A percentile compares a stretch with the other conserved stretches of the same genome.
These are phyloP conservation scores for Amaranthus tricolor DNA, from an alignment of 179 eudicot species.

Conservation along the genomic window DNA sequence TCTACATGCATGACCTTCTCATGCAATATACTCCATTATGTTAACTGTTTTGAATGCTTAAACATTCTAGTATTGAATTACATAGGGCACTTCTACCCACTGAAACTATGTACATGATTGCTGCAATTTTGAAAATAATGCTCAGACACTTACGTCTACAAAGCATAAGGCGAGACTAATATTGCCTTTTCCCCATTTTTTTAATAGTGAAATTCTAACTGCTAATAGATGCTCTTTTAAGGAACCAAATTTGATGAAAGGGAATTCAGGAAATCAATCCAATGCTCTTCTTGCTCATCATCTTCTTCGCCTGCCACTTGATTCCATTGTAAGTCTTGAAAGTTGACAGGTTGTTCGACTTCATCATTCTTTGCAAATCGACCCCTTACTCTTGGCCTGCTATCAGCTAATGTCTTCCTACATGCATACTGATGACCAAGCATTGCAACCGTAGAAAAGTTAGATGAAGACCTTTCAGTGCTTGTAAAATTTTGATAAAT, in stretches of 20 bases:
- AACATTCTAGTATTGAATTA: conserved; percentile 8
- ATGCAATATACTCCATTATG: conserved; percentile 17
- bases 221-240: conserved; percentile 15
- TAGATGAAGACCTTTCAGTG: not conserved
- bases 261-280: conserved; percentile 52
- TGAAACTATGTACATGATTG: conserved; percentile 21
- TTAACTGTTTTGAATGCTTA: conserved; percentile 18
- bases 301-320: conserved; percentile 43
- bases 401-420: conserved; percentile 93
- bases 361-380: conserved; percentile 84
- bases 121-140: conserved; percentile 3
- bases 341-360: conserved; percentile 31
- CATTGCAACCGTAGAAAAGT: conserved; percentile 11
- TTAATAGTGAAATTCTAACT: conserved; percentile 8
- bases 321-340: conserved; percentile 41
- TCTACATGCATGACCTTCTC: conserved; percentile 21
- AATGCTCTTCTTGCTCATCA: conserved; percentile 51
- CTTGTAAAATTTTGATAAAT: not conserved
- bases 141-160: conserved; percentile 5
- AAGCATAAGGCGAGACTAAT: conserved; percentile 18
- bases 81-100: conserved; percentile 17
- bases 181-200: conserved; percentile 9
- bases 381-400: conserved; percentile 82
- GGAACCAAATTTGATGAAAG: conserved; percentile 43
- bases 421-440: conserved; percentile 60